Conservation (phyloP, 1,139 yeast species). For the Arxiozyma bovina region DNA sequence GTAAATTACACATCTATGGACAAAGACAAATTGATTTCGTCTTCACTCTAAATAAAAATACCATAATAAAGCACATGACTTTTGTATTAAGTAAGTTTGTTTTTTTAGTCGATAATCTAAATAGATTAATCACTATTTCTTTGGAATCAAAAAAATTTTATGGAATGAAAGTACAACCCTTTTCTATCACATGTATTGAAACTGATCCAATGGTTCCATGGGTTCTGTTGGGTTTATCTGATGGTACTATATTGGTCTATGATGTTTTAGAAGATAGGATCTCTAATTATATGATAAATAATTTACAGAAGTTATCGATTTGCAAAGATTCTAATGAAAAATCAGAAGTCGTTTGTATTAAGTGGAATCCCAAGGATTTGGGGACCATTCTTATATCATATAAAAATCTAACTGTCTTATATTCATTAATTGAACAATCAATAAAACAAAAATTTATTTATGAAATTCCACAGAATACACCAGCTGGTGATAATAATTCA, state of each 20-base stretch:
- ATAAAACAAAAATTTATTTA: slow-evolving; percentile 51
- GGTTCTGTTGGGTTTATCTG: slow-evolving; percentile 68
- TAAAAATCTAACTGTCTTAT: slow-evolving; percentile 57
- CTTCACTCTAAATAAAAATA: slow-evolving; percentile 43
- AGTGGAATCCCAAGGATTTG: slow-evolving; percentile 85
- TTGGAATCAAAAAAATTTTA: slow-evolving; percentile 54
- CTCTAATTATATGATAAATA: slow-evolving; percentile 60
- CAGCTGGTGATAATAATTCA: slow-evolving; percentile 47
- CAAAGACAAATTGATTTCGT: slow-evolving; percentile 73
- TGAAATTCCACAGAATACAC: slow-evolving; percentile 49
- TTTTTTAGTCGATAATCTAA: slow-evolving; percentile 52
- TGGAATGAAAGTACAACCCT: slow-evolving; percentile 32
- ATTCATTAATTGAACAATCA: slow-evolving; percentile 53
- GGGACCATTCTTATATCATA: slow-evolving; percentile 71
- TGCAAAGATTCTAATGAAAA: slow-evolving; percentile 29
- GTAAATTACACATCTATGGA: slow-evolving; percentile 73
- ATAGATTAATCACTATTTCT: slow-evolving; percentile 58
- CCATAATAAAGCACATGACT: slow-evolving; percentile 46
- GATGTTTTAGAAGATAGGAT: slow-evolving; percentile 71
- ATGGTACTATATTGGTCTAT: slow-evolving; percentile 65
- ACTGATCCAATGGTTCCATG: slow-evolving; percentile 85
- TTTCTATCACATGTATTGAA: slow-evolving; percentile 51
- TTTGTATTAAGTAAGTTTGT: slow-evolving; percentile 77
- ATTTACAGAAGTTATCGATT: slow-evolving; percentile 47
- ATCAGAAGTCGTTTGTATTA: slow-evolving; percentile 55